Percentiles rank a stretch among this genome's conserved stretches.
Evolutionary conservation across 1,284 basidiomycete genomes (phyloP).

Genomic region (Cerioporus squamosus): DNA sequence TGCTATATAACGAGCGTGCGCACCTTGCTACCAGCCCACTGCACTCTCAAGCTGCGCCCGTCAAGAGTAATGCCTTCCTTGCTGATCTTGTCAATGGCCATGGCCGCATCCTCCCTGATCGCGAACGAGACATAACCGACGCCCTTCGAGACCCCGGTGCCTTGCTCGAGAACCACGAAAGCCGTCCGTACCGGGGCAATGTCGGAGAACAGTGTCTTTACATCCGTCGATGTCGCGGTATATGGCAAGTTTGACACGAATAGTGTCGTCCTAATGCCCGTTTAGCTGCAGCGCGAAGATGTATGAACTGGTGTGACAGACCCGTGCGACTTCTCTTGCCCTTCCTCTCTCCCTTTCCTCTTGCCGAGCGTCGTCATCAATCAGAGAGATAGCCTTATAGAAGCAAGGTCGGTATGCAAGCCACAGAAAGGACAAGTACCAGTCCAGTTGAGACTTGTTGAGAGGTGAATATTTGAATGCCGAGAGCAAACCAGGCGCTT

Average conservation of each 20-base stretch:
- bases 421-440: neutral
- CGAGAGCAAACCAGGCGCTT: no score
- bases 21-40: slow-evolving; percentile 84
- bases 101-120: slow-evolving; percentile 86
- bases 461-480: no score
- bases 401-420: neutral
- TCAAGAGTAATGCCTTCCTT: slow-evolving; percentile 61
- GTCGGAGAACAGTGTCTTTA: slow-evolving; percentile 93
- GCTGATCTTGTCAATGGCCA: slow-evolving; percentile 66
- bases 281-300: neutral
- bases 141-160: slow-evolving; percentile 87
- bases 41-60: slow-evolving; percentile 73
- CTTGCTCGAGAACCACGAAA: slow-evolving; percentile 88
- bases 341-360: slow-evolving; percentile 50
- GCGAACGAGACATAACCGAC: slow-evolving; percentile 98
- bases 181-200: slow-evolving; percentile 93
- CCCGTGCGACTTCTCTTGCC: slow-evolving; percentile 40
- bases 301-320: slow-evolving; percentile 22
- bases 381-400: neutral
- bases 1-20: slow-evolving; percentile 20
- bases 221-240: slow-evolving; percentile 87
- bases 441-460: no score
- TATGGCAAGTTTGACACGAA: slow-evolving; percentile 90
- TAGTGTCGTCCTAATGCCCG: slow-evolving; percentile 58
- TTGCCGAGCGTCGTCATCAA: slow-evolving; percentile 48